Evolutionary conservation across 1,284 basidiomycete genomes (phyloP).

Genomic region (Exobasidium rhododendri): DNA sequence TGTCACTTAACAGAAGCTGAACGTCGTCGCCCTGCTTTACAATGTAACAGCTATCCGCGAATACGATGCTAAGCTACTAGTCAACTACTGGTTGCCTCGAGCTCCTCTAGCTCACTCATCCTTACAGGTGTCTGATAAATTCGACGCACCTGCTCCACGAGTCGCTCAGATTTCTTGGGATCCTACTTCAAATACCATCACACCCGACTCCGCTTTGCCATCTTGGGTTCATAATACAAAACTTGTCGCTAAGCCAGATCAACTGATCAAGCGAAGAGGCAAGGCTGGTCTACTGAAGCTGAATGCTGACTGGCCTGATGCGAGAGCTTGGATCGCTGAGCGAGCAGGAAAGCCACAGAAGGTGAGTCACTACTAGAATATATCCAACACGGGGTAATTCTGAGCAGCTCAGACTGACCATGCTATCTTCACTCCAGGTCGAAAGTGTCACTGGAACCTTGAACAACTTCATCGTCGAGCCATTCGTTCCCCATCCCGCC

Average conservation of each 20-base stretch:
- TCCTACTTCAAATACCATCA: conserved; percentile 73
- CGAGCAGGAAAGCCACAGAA: conserved; percentile 90
- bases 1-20: not conserved
- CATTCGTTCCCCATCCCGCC: conserved; percentile 91
- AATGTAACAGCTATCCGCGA: conserved; percentile 45
- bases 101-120: conserved; percentile 45
- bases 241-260: conserved; percentile 64
- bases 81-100: conserved; percentile 55
- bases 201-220: conserved; percentile 71
- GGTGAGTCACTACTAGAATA: conserved; percentile 62
- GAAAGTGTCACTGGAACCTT: conserved; percentile 89
- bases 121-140: conserved; percentile 42
- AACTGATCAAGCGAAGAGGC: conserved; percentile 98
- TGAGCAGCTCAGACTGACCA: too few relatives aligned
- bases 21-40: not conserved
- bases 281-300: conserved; percentile 89
- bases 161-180: conserved; percentile 70
- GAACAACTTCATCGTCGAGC: conserved; percentile 97
- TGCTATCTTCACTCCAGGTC: conserved; percentile 62
- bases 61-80: conserved; percentile 54
- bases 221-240: conserved; percentile 66
- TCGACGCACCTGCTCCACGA: conserved; percentile 48
- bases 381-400: too few relatives aligned
- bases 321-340: conserved; percentile 72
- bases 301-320: conserved; percentile 84